Evolutionary conservation across 2,329 filamentous ascomycete species (phyloP).

Genomic region (Metarhizium brunneum): DNA sequence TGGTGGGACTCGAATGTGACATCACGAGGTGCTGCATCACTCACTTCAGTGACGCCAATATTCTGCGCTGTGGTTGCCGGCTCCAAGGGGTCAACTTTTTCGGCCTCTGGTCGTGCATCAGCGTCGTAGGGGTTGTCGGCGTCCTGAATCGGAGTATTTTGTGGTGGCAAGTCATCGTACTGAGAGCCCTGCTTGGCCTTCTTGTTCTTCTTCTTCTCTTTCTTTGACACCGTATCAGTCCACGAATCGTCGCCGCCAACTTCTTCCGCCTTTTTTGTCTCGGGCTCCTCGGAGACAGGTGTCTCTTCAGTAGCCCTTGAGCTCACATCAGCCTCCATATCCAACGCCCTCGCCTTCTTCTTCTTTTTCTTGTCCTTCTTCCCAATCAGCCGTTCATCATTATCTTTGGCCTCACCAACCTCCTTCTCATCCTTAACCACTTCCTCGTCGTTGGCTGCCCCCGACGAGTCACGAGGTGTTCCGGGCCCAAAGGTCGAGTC

Average conservation of each 20-base stretch:
- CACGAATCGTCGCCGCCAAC: slow-evolving; percentile 3
- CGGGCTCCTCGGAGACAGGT: slow-evolving; percentile 6
- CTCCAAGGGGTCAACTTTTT: slow-evolving; percentile 5
- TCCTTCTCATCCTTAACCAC: background rate
- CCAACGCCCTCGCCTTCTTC: slow-evolving; percentile 9
- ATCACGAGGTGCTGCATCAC: slow-evolving; percentile 5
- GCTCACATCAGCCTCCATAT: slow-evolving; percentile 8
- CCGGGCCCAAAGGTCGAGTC: background rate
- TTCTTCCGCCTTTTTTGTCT: slow-evolving; percentile 4
- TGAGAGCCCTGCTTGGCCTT: slow-evolving; percentile 4
- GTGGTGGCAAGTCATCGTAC: slow-evolving; percentile 4
- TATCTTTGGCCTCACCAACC: slow-evolving; percentile 3
- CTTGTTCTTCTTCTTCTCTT: slow-evolving; percentile 20
- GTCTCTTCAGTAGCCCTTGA: slow-evolving; percentile 7
- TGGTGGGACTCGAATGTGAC: background rate
- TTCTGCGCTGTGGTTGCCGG: slow-evolving; percentile 8
- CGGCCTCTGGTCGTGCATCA: slow-evolving; percentile 9
- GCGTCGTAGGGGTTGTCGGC: slow-evolving; percentile 3
- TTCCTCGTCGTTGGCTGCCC: slow-evolving; percentile 1
- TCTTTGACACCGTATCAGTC: slow-evolving; percentile 11
- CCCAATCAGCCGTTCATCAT: slow-evolving; percentile 6
- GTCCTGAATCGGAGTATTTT: slow-evolving; percentile 3
- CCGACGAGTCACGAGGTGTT: background rate
- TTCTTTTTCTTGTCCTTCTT: slow-evolving; percentile 24
- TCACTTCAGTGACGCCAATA: slow-evolving; percentile 1